phyloP scores from a whole-genome alignment of 345 rosid species.

The Geranium rotundifolium region DNA sequence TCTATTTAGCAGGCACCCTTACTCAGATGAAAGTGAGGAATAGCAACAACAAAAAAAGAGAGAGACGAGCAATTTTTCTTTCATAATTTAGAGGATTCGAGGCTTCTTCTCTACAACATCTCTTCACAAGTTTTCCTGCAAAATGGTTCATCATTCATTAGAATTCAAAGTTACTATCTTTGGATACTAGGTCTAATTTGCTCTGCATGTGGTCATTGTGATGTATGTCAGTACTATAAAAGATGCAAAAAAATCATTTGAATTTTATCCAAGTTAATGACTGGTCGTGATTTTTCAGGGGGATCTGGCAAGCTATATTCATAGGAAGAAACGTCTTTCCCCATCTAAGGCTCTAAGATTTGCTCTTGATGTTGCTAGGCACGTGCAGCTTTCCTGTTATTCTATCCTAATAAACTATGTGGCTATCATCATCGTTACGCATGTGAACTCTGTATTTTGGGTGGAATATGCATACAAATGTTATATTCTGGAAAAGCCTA shows the following conservation, averaged over 20 bases:
- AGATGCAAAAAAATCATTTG: neutral
- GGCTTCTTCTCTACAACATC: neutral
- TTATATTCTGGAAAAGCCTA: too few species aligned
- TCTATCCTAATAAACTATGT: too few species aligned
- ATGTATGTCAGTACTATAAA: neutral
- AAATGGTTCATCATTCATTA: neutral
- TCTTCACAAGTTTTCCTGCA: neutral
- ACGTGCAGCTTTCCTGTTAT: constrained; percentile 14
- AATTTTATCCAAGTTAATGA: neutral
- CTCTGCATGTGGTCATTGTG: neutral
- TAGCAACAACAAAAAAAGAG: too few species aligned
- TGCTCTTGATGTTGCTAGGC: constrained; percentile 89
- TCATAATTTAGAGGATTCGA: too few species aligned
- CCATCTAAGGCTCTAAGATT: constrained; percentile 69
- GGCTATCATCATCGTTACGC: neutral
- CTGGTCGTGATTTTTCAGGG: constrained; percentile 44
- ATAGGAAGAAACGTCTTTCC: constrained; percentile 82
- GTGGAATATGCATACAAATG: too few species aligned
- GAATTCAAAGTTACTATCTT: neutral
- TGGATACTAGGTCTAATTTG: neutral
- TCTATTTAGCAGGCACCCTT: too few species aligned
- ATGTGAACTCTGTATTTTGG: too few species aligned
- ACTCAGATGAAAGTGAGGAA: too few species aligned
- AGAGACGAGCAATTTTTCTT: too few species aligned
- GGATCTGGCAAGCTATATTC: constrained; percentile 67